Evolutionary conservation across 2,329 filamentous ascomycete species (phyloP).

Genomic region (Claviceps africana): DNA sequence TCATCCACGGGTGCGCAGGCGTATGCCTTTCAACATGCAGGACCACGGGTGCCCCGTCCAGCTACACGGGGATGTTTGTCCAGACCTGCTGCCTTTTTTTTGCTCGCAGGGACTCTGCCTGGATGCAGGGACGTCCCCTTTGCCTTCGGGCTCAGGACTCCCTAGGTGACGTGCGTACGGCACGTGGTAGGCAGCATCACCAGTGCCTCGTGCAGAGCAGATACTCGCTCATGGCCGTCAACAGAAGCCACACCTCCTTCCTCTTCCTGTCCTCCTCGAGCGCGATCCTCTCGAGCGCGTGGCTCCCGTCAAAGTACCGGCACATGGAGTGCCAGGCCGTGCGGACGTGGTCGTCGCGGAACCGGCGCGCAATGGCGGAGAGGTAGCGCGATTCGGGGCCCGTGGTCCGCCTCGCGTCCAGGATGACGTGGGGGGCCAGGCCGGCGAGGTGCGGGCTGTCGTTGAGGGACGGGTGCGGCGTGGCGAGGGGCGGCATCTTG

Average conservation of each 20-base stretch:
- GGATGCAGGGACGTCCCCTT: too few relatives aligned
- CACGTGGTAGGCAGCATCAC: too few relatives aligned
- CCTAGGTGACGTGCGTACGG: too few relatives aligned
- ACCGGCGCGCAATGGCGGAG: slow-evolving; percentile 41
- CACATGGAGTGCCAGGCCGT: slow-evolving; percentile 60
- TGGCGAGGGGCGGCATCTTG: slow-evolving; percentile 32
- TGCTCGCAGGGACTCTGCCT: too few relatives aligned
- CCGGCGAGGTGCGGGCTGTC: slow-evolving; percentile 41
- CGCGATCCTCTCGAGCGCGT: slow-evolving; percentile 74
- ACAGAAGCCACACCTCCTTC: slow-evolving; percentile 59
- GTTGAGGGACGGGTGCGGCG: slow-evolving; percentile 42
- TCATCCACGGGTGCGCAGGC: too few relatives aligned
- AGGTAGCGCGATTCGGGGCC: slow-evolving; percentile 64
- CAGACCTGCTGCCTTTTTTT: too few relatives aligned
- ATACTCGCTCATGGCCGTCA: slow-evolving; percentile 53
- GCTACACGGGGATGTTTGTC: too few relatives aligned
- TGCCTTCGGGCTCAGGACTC: too few relatives aligned
- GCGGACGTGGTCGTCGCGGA: slow-evolving; percentile 43
- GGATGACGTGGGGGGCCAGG: slow-evolving; percentile 52
- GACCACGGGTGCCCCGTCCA: too few relatives aligned
- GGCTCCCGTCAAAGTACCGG: slow-evolving; percentile 78
- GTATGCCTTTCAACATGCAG: too few relatives aligned
- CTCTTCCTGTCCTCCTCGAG: slow-evolving; percentile 77
- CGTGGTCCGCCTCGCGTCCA: slow-evolving; percentile 65
- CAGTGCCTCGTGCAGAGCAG: slow-evolving; percentile 56